Conservation (phyloP, 805 yeast species). For the Candida boidinii region DNA sequence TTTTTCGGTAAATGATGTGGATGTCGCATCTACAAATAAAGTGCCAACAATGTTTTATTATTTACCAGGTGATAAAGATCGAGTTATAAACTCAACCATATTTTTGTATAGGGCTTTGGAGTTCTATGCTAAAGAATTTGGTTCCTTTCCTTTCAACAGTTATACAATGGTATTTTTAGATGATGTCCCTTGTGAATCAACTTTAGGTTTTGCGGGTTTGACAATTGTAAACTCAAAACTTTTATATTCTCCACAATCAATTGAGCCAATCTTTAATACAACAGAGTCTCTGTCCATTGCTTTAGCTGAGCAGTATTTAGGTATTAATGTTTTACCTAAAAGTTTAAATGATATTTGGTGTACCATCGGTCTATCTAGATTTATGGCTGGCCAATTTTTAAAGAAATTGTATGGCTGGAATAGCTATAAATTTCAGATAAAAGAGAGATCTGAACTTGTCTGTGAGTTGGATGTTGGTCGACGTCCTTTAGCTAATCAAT, state of each 20-base stretch:
- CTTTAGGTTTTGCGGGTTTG: conserved; percentile 67
- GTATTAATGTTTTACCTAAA: conserved; percentile 80
- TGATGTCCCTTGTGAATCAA: conserved; percentile 36
- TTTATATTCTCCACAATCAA: conserved; percentile 61
- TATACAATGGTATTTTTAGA: conserved; percentile 70
- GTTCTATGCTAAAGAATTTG: conserved; percentile 77
- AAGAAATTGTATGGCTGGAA: conserved; percentile 73
- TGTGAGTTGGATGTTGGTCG: conserved; percentile 70
- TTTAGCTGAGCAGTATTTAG: conserved; percentile 87
- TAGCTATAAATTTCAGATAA: conserved; percentile 67
- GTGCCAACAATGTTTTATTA: conserved; percentile 57
- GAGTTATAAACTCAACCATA: conserved; percentile 64
- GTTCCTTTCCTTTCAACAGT: conserved; percentile 86
- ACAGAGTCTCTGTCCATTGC: conserved; percentile 65
- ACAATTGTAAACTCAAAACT: conserved; percentile 51
- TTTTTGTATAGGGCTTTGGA: conserved; percentile 75
- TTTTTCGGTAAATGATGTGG: background rate
- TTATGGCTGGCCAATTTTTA: conserved; percentile 69
- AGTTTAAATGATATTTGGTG: conserved; percentile 82
- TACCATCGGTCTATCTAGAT: conserved; percentile 74
- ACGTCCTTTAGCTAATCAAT: conserved; percentile 73
- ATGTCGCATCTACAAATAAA: conserved; percentile 20
- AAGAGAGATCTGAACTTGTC: conserved; percentile 53
- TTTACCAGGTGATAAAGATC: conserved; percentile 46
- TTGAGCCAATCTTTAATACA: conserved; percentile 69